Base-by-base conservation (phyloP, 2,329 filamentous ascomycete genomes). In the Colletotrichum costaricense region DNA sequence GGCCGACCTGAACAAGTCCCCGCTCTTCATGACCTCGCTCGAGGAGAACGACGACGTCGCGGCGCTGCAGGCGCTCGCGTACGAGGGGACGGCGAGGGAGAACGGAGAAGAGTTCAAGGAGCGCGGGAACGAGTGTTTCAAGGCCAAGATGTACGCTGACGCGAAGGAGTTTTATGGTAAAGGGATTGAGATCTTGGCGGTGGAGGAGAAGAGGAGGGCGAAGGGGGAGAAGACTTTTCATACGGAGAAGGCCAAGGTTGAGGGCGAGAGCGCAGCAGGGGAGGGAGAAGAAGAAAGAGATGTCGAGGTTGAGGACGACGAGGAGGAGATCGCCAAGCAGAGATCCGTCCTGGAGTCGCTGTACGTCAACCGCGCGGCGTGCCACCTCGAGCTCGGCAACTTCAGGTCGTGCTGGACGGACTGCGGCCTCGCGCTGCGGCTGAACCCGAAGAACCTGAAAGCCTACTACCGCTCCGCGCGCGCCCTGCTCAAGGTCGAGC, bases 1-100 rank as follows among this genome's bases (percentile, higher is more conserved):
- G 69, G 86, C 86, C 11, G 89, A 91, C 62, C 82, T 91, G 55
- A 90, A 90, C 81, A 86, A 87, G 80, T 89, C 87, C 38, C 97
- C 97, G 7, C 89, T 99, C 49, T 99, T 99, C 87, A 99, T 99
- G 97, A 98, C 95, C 35, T 92, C 94, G 77, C 88, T 98, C 42
- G 93, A 97, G 76, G 93, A 95, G 76, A 98, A 98, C 79, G 87
- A 93, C 74, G 92, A 94, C 77, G 87, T 98, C 0, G 95, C 97
- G 78, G 97, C 97, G 0, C 88, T 99, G 73, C 93, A 94, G 80
- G 96, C 97, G 0, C 86, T 99, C 52, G 94, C 95, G 35, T 98
- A 98, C 81, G 97, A 99, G 85, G 97, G 97, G 24, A 95, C 95
- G 9, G 91, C 94, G 62, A 88, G 92, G 11, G 96, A 98, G 81